These are phyloP conservation scores for Leccinum fallax DNA, from an alignment of 1,284 basidiomycete species.

Conservation along the genomic window DNA sequence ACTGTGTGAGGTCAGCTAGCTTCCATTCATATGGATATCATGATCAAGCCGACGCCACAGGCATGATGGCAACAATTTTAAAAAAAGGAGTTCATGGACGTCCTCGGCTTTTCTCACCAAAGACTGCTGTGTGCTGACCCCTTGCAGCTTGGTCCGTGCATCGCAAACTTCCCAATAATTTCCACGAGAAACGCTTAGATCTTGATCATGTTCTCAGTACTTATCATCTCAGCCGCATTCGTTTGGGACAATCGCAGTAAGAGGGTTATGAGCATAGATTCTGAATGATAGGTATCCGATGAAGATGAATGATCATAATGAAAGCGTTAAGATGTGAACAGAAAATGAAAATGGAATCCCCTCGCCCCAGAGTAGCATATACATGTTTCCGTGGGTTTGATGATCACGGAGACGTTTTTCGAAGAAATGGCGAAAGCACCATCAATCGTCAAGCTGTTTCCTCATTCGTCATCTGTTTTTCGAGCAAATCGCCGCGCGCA, in stretches of 20 bases:
- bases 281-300: background rate
- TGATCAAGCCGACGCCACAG: background rate
- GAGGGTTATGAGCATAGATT: background rate
- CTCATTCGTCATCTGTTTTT: conserved; percentile 32
- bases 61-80: background rate
- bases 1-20: background rate
- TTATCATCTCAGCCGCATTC: background rate
- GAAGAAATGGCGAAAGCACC: background rate
- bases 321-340: background rate
- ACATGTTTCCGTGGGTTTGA: background rate
- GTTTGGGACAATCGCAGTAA: background rate
- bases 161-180: conserved; percentile 45
- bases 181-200: conserved; percentile 53
- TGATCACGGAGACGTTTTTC: background rate
- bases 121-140: conserved; percentile 41
- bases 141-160: conserved; percentile 40
- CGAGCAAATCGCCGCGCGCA: conserved; percentile 34
- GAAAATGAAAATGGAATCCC: no score
- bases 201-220: conserved; percentile 39
- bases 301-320: background rate
- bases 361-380: background rate
- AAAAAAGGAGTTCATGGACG: background rate
- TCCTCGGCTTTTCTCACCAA: conserved; percentile 24
- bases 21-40: background rate
- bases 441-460: conserved; percentile 5